Percentiles rank a stretch among this genome's conserved stretches.
These are phyloP conservation scores for Scolecobasidium constrictum DNA, from an alignment of 2,329 filamentous ascomycete genomes.

Conservation along the genomic window DNA sequence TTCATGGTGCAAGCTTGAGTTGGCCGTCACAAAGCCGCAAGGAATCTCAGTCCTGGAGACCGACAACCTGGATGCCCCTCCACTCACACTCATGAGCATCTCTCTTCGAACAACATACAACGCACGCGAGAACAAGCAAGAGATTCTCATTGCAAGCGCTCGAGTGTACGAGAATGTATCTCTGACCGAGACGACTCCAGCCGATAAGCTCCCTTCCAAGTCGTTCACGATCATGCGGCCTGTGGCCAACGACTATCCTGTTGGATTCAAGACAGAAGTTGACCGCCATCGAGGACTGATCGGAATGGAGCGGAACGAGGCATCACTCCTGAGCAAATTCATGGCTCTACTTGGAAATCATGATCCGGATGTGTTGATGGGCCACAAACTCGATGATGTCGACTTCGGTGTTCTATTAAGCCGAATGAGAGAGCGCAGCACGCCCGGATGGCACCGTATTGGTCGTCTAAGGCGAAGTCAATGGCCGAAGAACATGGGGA, in stretches of 20 bases:
- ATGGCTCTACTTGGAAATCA: conserved; percentile 76
- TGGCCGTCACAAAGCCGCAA: conserved; percentile 68
- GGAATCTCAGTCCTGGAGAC: conserved; percentile 64
- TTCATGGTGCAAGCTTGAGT: conserved; percentile 94
- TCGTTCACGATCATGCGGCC: conserved; percentile 90
- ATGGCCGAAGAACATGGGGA: conserved; percentile 82
- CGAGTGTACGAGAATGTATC: conserved; percentile 87
- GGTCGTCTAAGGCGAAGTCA: conserved; percentile 71
- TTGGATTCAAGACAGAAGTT: conserved; percentile 73
- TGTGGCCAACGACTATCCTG: conserved; percentile 61
- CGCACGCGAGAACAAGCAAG: conserved; percentile 86
- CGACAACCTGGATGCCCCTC: conserved; percentile 72
- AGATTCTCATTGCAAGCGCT: conserved; percentile 83
- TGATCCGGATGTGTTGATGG: conserved; percentile 88
- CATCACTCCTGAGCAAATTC: conserved; percentile 77
- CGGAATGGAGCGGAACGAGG: conserved; percentile 73
- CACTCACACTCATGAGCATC: conserved; percentile 91
- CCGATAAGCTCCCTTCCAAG: conserved; percentile 78
- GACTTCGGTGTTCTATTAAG: conserved; percentile 87
- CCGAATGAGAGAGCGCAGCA: conserved; percentile 80
- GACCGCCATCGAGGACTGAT: conserved; percentile 67
- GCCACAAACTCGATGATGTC: conserved; percentile 93
- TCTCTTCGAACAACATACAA: conserved; percentile 83
- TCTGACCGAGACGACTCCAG: conserved; percentile 75
- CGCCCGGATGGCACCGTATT: conserved; percentile 87